These are phyloP conservation scores for Claviceps capensis DNA, from an alignment of 2,329 filamentous ascomycete genomes.

Conservation along the genomic window DNA sequence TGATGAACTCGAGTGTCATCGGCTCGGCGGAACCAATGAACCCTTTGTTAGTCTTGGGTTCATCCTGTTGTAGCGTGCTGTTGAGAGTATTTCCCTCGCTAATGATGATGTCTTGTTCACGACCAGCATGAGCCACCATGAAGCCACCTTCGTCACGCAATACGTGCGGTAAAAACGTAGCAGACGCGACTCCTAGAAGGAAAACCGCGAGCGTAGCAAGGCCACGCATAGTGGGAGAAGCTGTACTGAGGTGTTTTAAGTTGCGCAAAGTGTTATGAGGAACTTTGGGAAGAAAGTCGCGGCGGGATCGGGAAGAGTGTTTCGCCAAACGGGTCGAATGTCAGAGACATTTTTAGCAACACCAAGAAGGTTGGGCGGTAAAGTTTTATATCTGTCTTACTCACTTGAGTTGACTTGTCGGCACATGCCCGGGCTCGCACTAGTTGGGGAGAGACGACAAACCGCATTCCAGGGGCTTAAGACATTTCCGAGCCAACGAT, in stretches of 20 bases:
- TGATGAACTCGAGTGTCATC: constrained; percentile 24
- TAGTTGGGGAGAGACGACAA: background rate
- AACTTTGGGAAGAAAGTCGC: background rate
- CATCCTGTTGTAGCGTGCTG: constrained; percentile 16
- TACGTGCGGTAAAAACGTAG: constrained; percentile 7
- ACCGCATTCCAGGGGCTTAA: background rate
- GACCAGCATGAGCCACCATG: constrained; percentile 19
- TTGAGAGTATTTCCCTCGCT: constrained; percentile 26
- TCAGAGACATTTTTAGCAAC: too few species aligned
- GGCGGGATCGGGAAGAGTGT: background rate
- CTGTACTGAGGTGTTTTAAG: background rate
- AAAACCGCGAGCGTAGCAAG: constrained; percentile 9
- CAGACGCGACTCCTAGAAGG: constrained; percentile 9
- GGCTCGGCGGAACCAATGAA: background rate
- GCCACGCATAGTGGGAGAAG: background rate
- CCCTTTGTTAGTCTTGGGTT: constrained; percentile 1
- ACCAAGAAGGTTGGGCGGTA: background rate
- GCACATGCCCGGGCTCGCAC: background rate
- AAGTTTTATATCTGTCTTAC: background rate
- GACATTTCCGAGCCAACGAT: background rate
- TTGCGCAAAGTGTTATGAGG: background rate
- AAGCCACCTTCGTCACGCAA: constrained; percentile 10
- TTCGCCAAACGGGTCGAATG: background rate
- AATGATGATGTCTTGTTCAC: constrained; percentile 19
- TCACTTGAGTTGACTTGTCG: too few species aligned